Evolutionary conservation across 495 filamentous ascomycete genomes (phyloP).

Genomic region (Aspergillus funiculosus): DNA sequence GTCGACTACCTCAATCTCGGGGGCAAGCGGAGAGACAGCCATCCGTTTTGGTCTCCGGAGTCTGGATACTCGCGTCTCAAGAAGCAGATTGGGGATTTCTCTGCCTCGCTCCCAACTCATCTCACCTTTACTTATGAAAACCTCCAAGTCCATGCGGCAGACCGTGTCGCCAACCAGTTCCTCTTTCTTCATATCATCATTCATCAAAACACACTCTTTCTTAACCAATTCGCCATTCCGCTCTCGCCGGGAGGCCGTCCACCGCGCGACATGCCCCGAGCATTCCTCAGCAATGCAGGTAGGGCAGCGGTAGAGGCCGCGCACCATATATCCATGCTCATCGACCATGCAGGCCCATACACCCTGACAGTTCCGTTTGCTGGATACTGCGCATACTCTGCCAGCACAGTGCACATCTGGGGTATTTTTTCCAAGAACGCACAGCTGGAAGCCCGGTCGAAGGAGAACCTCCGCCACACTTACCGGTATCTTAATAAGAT

Average conservation of each 20-base stretch:
- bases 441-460: constrained; percentile 67
- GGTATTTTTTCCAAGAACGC: constrained; percentile 82
- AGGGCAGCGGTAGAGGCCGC: constrained; percentile 81
- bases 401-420: constrained; percentile 87
- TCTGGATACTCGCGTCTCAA: constrained; percentile 69
- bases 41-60: constrained; percentile 73
- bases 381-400: constrained; percentile 89
- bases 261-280: constrained; percentile 68
- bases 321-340: constrained; percentile 76
- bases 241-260: constrained; percentile 59
- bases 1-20: constrained; percentile 88
- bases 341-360: constrained; percentile 73
- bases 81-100: constrained; percentile 65
- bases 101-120: constrained; percentile 59
- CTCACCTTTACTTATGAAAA: constrained; percentile 76
- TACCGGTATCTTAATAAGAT: constrained; percentile 87
- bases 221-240: constrained; percentile 82
- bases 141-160: constrained; percentile 73
- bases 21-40: constrained; percentile 71
- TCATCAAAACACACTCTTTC: constrained; percentile 85
- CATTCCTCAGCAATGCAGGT: constrained; percentile 71
- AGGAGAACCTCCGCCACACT: constrained; percentile 81
- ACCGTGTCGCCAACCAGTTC: constrained; percentile 84
- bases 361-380: constrained; percentile 85
- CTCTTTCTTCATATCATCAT: constrained; percentile 87